These are phyloP conservation scores for Talinum fruticosum DNA, from an alignment of 148 eudicot species.

Conservation along the genomic window DNA sequence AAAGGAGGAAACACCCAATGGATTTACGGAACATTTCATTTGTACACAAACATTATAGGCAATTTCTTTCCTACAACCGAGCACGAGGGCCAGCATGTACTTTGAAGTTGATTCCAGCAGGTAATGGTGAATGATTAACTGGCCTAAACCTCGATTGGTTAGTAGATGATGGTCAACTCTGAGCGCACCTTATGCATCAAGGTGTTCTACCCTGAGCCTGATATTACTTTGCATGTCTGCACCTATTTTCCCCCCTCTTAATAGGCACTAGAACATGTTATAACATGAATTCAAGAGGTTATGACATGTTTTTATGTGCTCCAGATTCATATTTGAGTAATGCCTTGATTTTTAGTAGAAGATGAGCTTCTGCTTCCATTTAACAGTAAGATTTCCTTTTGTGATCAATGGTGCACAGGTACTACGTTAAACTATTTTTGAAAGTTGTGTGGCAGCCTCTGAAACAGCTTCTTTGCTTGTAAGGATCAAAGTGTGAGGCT, in stretches of 20 bases:
- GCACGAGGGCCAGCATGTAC: too few species aligned
- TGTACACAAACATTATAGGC: too few species aligned
- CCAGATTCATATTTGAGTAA: not conserved
- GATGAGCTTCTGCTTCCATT: not conserved
- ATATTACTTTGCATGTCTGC: not conserved
- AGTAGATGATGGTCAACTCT: not conserved
- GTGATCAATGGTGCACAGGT: not conserved
- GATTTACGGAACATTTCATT: too few species aligned
- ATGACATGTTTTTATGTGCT: not conserved
- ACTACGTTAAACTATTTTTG: not conserved
- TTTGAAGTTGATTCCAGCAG: too few species aligned
- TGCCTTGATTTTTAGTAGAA: not conserved
- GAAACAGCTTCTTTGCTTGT: not conserved
- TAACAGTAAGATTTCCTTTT: not conserved
- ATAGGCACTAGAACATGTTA: not conserved
- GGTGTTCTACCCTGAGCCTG: not conserved
- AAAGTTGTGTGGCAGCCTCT: not conserved
- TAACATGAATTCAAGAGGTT: not conserved
- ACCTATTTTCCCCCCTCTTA: not conserved
- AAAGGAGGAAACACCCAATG: too few species aligned
- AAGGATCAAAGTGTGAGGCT: not conserved
- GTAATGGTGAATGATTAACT: too few species aligned
- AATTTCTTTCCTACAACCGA: too few species aligned
- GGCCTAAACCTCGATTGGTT: too few species aligned
- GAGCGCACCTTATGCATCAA: not conserved